phyloP scores from a whole-genome alignment of 169 alveolate genomes.

The Cryptosporidium ryanae region DNA sequence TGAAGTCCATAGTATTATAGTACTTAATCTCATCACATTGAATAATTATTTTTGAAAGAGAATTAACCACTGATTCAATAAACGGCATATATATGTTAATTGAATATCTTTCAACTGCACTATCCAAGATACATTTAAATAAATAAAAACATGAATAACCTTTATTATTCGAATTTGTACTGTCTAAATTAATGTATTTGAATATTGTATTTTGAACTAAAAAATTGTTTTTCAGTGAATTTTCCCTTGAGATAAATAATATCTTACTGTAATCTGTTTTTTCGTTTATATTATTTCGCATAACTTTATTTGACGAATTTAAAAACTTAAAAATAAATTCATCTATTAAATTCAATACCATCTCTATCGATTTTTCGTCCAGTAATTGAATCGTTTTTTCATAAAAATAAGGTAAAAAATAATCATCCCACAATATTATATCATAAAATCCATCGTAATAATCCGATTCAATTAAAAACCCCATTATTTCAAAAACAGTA shows the following conservation, averaged over 20 bases:
- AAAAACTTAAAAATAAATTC: constrained; percentile 14
- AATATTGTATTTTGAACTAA: neutral
- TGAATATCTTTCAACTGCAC: neutral
- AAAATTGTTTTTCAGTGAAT: neutral
- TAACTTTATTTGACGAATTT: neutral
- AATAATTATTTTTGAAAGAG: neutral
- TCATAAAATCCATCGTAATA: constrained; percentile 1
- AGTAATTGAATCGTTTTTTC: constrained; percentile 1
- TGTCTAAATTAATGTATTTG: neutral
- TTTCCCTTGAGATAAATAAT: constrained; percentile 2
- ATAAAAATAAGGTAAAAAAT: constrained; percentile 25
- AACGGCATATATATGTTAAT: neutral
- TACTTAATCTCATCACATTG: neutral
- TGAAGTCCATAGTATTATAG: neutral
- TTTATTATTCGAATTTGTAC: neutral
- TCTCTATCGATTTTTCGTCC: constrained; percentile 3
- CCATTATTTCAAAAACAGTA: constrained; percentile 20
- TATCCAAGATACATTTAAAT: neutral
- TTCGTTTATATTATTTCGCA: neutral
- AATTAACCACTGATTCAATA: constrained; percentile 22
- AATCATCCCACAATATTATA: constrained; percentile 38
- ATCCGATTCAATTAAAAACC: constrained; percentile 5
- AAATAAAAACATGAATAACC: neutral
- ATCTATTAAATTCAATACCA: constrained; percentile 11
- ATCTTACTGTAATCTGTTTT: neutral